Evolutionary conservation across 2,329 filamentous ascomycete genomes (phyloP).

Genomic region (Cytospora mali): DNA sequence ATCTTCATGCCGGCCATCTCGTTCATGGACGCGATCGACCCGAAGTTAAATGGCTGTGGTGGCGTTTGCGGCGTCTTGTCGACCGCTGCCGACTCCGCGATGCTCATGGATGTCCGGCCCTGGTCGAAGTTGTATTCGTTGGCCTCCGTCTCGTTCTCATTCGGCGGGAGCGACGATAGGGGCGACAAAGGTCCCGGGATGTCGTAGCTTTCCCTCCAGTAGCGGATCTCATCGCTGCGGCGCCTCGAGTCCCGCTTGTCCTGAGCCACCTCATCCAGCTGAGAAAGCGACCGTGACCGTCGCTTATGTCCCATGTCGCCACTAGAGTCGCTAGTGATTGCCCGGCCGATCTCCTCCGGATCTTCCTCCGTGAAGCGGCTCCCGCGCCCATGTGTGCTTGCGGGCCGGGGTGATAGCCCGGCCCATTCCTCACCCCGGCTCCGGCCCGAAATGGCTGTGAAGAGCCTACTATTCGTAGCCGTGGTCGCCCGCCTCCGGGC

Average conservation of each 20-base stretch:
- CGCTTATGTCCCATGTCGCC: constrained; percentile 47
- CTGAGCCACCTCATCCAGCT: constrained; percentile 48
- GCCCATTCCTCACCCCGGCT: constrained; percentile 49
- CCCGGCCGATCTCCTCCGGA: constrained; percentile 61
- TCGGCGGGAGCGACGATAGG: constrained; percentile 44
- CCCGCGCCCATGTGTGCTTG: constrained; percentile 59
- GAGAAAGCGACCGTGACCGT: constrained; percentile 62
- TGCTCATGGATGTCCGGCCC: constrained; percentile 36
- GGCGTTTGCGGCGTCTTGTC: constrained; percentile 42
- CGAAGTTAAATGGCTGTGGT: constrained; percentile 59
- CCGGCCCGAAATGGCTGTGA: constrained; percentile 32
- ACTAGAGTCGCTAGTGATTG: constrained; percentile 57
- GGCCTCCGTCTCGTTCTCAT: constrained; percentile 20
- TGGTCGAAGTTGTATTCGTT: constrained; percentile 34
- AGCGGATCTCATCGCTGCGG: constrained; percentile 62
- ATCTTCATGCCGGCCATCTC: constrained; percentile 59
- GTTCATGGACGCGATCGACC: constrained; percentile 47
- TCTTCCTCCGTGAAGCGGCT: constrained; percentile 47
- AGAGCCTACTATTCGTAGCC: constrained; percentile 44
- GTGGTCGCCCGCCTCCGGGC: constrained; percentile 46
- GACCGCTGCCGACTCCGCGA: constrained; percentile 37
- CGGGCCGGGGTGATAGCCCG: constrained; percentile 63
- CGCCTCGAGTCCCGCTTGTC: constrained; percentile 45
- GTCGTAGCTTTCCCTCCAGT: constrained; percentile 65
- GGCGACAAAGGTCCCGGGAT: constrained; percentile 52